These are phyloP conservation scores for Pelargonium australe DNA, from an alignment of 441 rosid genomes.

Conservation along the genomic window DNA sequence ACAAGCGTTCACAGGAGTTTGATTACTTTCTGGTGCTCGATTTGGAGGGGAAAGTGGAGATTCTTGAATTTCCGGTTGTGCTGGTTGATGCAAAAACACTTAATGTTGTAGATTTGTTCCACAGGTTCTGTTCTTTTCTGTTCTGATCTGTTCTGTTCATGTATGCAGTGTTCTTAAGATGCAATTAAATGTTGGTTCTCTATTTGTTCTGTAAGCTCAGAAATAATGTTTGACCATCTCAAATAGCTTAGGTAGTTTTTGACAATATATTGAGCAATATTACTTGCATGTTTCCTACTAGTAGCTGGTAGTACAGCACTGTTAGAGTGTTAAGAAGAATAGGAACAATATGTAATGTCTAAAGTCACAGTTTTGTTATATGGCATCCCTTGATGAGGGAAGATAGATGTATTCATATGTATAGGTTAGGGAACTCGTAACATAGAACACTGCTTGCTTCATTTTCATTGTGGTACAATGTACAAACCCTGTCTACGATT, in stretches of 20 bases:
- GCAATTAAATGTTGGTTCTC: slow-evolving; percentile 8
- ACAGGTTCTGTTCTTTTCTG: slow-evolving; percentile 46
- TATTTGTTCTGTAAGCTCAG: slow-evolving; percentile 5
- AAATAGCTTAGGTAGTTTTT: slow-evolving; percentile 1
- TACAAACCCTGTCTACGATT: background rate
- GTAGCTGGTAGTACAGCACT: background rate
- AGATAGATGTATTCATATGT: background rate
- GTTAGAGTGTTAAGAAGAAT: background rate
- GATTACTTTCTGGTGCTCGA: slow-evolving; percentile 76
- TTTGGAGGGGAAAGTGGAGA: slow-evolving; percentile 89
- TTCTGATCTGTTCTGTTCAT: slow-evolving; percentile 17
- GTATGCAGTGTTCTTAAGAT: background rate
- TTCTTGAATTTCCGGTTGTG: slow-evolving; percentile 83
- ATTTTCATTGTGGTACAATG: background rate
- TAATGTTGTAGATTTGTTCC: slow-evolving; percentile 65
- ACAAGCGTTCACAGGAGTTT: slow-evolving; percentile 46
- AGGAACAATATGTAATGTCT: background rate
- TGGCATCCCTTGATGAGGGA: background rate
- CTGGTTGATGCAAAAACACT: slow-evolving; percentile 63
- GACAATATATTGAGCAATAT: background rate
- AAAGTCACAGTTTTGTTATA: background rate
- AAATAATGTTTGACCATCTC: background rate
- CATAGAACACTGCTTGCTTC: background rate
- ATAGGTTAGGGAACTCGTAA: background rate
- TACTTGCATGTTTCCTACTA: background rate